These are phyloP conservation scores for Saccharomyces hybrid DNA, from an alignment of 1,139 yeast genomes.

Conservation along the genomic window DNA sequence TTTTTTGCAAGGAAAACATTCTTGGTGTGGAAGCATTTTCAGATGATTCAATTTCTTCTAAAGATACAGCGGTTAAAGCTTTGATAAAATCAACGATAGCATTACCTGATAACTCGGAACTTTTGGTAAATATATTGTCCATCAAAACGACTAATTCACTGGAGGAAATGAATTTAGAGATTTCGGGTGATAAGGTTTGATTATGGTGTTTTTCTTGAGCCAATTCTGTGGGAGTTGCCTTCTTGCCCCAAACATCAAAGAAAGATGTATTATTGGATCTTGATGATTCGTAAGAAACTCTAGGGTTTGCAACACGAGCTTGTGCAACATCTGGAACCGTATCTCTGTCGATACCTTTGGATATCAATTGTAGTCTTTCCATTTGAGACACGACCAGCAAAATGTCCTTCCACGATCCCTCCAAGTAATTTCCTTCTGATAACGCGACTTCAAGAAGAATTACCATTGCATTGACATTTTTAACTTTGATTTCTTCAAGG, in stretches of 20 bases:
- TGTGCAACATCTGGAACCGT: conserved; percentile 78
- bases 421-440: conserved; percentile 65
- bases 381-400: conserved; percentile 79
- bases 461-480: conserved; percentile 75
- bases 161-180: conserved; percentile 53
- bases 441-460: conserved; percentile 71
- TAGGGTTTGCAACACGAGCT: conserved; percentile 46
- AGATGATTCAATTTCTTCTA: conserved; percentile 86
- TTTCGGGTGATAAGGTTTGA: conserved; percentile 45
- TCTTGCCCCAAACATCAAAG: conserved; percentile 36
- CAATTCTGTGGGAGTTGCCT: conserved; percentile 40
- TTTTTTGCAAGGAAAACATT: conserved; percentile 84
- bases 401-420: conserved; percentile 76
- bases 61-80: conserved; percentile 78
- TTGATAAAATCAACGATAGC: conserved; percentile 82
- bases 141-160: conserved; percentile 78
- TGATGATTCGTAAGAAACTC: conserved; percentile 50
- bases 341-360: conserved; percentile 81
- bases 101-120: conserved; percentile 69
- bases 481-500: conserved; percentile 66
- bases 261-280: conserved; percentile 34
- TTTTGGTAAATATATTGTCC: conserved; percentile 80
- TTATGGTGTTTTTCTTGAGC: conserved; percentile 45
- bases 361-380: conserved; percentile 80
- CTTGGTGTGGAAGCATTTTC: conserved; percentile 78